Evolutionary conservation across 2,329 filamentous ascomycete species (phyloP).

Genomic region (Rutstroemia sp.): DNA sequence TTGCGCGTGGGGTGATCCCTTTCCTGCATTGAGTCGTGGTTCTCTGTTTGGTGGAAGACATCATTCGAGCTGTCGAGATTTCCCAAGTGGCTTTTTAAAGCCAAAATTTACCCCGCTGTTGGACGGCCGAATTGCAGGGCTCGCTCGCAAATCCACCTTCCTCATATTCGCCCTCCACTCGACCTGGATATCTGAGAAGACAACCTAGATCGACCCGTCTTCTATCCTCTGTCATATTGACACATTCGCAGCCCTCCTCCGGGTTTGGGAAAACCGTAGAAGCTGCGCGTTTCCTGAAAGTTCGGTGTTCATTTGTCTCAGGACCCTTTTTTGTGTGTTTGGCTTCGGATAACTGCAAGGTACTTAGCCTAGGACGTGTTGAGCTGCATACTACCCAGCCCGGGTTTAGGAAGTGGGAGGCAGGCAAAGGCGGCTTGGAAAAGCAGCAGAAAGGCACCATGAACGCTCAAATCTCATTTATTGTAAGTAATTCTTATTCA

Average conservation of each 20-base stretch:
- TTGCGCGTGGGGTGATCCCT: slow-evolving; percentile 2
- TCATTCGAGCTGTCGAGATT: not conserved
- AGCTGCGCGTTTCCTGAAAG: not conserved
- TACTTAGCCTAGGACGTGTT: slow-evolving; percentile 20
- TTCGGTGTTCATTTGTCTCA: not conserved
- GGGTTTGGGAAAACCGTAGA: not conserved
- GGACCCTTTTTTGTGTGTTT: slow-evolving; percentile 1
- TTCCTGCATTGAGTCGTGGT: not conserved
- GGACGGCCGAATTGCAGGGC: not conserved
- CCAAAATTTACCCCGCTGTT: slow-evolving; percentile 5
- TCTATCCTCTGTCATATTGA: not conserved
- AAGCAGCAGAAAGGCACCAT: slow-evolving; percentile 32
- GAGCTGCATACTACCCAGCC: slow-evolving; percentile 25
- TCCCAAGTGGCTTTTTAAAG: not conserved
- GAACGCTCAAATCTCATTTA: slow-evolving; percentile 51
- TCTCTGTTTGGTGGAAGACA: not conserved
- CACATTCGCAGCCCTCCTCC: not conserved
- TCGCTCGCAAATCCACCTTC: not conserved
- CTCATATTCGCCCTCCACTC: not conserved
- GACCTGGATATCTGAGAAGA: not conserved
- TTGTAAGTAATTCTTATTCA: slow-evolving; percentile 37
- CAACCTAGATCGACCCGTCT: not conserved
- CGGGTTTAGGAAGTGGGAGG: not conserved
- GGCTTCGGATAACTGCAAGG: slow-evolving; percentile 26
- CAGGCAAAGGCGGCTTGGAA: slow-evolving; percentile 14